Evolutionary conservation across 768 basidiomycete genomes (phyloP).

Genomic region (Myochromella boudieri): DNA sequence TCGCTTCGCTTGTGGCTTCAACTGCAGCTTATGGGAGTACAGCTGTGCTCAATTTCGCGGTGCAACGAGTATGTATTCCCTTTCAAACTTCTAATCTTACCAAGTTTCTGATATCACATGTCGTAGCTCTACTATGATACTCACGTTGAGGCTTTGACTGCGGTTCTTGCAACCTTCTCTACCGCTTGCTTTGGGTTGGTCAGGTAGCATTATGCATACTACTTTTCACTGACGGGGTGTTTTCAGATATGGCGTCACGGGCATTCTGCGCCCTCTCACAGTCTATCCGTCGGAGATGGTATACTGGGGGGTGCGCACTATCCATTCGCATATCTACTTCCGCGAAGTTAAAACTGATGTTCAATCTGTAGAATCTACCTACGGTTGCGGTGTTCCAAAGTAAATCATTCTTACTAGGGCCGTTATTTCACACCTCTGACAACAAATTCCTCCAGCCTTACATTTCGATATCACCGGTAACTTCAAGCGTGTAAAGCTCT

Average conservation of each 20-base stretch:
- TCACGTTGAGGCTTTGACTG: conserved; percentile 52
- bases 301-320: conserved; percentile 48
- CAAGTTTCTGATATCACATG: not conserved
- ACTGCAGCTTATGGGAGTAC: conserved; percentile 53
- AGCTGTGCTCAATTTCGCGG: conserved; percentile 61
- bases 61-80: conserved; percentile 43
- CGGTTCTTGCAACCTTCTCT: conserved; percentile 62
- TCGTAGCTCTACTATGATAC: conserved; percentile 60
- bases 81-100: no score
- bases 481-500: conserved; percentile 48
- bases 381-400: conserved; percentile 63
- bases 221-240: not conserved
- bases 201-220: not conserved
- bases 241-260: conserved; percentile 56
- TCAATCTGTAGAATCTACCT: conserved; percentile 48
- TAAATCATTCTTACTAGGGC: conserved; percentile 16
- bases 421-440: not conserved
- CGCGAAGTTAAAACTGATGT: not conserved
- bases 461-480: conserved; percentile 48
- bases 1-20: conserved; percentile 55
- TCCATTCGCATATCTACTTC: not conserved
- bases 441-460: conserved; percentile 31
- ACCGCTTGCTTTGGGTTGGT: conserved; percentile 61
- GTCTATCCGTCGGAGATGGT: conserved; percentile 68
- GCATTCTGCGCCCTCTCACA: conserved; percentile 55